Conservation (phyloP, 441 rosid genomes). For the Corymbia calophylla region DNA sequence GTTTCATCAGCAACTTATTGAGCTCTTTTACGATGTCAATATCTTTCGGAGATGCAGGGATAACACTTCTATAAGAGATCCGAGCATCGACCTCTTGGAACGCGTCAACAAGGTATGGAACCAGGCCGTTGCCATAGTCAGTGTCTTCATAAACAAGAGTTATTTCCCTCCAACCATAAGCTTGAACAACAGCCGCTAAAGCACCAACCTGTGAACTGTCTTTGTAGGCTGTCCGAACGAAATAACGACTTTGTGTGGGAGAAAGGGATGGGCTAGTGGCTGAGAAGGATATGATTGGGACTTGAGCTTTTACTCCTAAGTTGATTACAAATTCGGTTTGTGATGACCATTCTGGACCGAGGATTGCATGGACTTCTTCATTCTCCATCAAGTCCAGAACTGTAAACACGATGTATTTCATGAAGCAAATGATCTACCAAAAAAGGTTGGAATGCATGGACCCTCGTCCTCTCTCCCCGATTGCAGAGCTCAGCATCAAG, state of each 20-base stretch:
- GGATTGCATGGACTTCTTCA: background rate
- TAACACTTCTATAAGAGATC: background rate
- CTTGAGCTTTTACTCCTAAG: background rate
- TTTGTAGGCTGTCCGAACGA: background rate
- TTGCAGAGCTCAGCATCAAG: background rate
- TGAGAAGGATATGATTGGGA: background rate
- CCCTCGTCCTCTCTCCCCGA: too few species aligned
- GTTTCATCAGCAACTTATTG: background rate
- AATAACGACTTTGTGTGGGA: background rate
- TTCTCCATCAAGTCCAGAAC: background rate
- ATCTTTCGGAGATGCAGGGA: background rate
- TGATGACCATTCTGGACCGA: background rate
- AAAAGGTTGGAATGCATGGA: too few species aligned
- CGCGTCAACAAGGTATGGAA: background rate
- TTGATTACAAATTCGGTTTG: background rate
- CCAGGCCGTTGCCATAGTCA: background rate
- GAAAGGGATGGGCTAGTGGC: background rate
- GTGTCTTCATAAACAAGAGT: background rate
- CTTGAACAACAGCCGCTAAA: background rate
- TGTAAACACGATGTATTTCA: background rate
- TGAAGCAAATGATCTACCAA: background rate
- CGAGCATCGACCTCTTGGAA: background rate
- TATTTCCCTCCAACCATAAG: background rate
- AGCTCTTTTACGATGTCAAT: background rate
- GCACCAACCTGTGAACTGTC: background rate